phyloP scores from a whole-genome alignment of 257 asterid species.

The Echium plantagineum region DNA sequence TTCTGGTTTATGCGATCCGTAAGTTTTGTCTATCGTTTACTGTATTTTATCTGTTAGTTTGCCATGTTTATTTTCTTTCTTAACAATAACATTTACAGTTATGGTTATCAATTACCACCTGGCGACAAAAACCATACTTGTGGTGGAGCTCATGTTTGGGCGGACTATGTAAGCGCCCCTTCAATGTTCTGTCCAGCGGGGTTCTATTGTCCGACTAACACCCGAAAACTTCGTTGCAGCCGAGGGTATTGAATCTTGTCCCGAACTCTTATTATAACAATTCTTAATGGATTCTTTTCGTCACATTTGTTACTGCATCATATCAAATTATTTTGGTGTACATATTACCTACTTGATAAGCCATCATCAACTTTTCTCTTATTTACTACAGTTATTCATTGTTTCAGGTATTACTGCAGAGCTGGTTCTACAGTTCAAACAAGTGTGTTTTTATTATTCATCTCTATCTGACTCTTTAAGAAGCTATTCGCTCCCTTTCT shows the following conservation, averaged over 20 bases:
- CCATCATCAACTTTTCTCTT: conserved; percentile 7
- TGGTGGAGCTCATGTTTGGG: conserved; percentile 95
- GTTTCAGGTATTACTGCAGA: conserved; percentile 75
- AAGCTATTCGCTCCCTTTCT: no score
- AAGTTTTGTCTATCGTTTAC: conserved; percentile 19
- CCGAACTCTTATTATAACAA: conserved; percentile 11
- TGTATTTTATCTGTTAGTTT: conserved; percentile 6
- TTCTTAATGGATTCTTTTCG: neutral
- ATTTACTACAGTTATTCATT: conserved; percentile 8
- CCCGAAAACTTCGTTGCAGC: conserved; percentile 51
- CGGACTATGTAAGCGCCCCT: conserved; percentile 50
- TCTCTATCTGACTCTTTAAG: no score
- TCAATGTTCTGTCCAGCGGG: conserved; percentile 85
- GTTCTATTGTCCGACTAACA: conserved; percentile 77
- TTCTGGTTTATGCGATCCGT: conserved; percentile 94
- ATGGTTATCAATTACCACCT: conserved; percentile 84
- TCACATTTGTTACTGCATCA: neutral
- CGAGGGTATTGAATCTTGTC: conserved; percentile 51
- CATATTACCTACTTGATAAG: conserved; percentile 4
- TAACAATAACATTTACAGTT: conserved; percentile 30
- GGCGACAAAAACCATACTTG: conserved; percentile 73
- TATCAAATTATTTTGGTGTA: conserved; percentile 2
- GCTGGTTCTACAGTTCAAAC: conserved; percentile 76
- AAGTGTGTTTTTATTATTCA: conserved; percentile 32
- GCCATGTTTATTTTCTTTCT: conserved; percentile 8